Evolutionary conservation across 169 alveolate genomes (phyloP).

Genomic region (Plasmodium chabaudi): DNA sequence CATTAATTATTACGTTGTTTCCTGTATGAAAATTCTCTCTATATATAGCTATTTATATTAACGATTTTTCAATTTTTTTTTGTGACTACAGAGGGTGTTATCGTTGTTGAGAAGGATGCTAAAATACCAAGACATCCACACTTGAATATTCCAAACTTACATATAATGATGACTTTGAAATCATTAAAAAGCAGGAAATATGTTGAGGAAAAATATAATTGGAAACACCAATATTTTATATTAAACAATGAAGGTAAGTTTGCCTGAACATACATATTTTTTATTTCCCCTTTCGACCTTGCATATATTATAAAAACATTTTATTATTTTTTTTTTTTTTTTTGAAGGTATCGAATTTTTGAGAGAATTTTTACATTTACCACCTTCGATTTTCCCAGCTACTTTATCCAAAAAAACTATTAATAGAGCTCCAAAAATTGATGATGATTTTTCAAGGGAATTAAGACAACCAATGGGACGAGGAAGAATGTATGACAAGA

Average conservation of each 20-base stretch:
- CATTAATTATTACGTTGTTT: too few species aligned
- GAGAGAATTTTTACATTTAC: slow-evolving; percentile 92
- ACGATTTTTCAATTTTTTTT: too few species aligned
- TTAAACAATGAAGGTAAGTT: slow-evolving; percentile 88
- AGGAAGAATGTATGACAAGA: slow-evolving; percentile 57
- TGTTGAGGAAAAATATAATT: slow-evolving; percentile 92
- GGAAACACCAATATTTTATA: slow-evolving; percentile 92
- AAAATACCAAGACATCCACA: slow-evolving; percentile 90
- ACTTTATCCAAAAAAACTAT: slow-evolving; percentile 92
- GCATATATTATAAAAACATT: neutral
- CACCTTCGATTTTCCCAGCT: slow-evolving; percentile 95
- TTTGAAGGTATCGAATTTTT: slow-evolving; percentile 86
- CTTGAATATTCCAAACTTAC: slow-evolving; percentile 91
- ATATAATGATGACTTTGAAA: slow-evolving; percentile 92
- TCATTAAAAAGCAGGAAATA: slow-evolving; percentile 90
- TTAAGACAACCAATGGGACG: slow-evolving; percentile 74
- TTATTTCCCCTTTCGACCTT: neutral
- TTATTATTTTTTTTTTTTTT: neutral
- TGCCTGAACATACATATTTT: neutral
- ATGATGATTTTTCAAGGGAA: slow-evolving; percentile 69
- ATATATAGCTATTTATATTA: too few species aligned
- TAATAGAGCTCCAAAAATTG: slow-evolving; percentile 77
- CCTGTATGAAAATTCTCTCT: too few species aligned
- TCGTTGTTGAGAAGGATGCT: slow-evolving; percentile 90
- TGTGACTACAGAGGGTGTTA: slow-evolving; percentile 86